phyloP scores from a whole-genome alignment of 208 protist species.

The Acanthamoeba triangularis region DNA sequence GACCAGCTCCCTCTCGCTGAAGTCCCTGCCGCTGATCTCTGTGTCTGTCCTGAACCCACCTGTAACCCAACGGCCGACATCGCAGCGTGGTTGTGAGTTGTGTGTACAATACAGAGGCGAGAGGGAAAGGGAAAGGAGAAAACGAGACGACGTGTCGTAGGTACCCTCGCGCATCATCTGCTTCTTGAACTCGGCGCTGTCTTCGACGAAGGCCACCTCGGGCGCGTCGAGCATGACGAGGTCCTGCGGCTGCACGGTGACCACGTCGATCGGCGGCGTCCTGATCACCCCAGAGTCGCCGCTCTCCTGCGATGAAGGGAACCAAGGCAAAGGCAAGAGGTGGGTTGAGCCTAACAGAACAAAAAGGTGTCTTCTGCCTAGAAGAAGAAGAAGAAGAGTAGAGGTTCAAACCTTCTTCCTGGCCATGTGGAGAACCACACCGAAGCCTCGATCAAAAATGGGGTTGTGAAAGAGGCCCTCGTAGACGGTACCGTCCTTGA shows the following conservation, averaged over 20 bases:
- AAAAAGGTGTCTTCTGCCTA: too few species aligned
- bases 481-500: conserved; percentile 44
- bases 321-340: not conserved
- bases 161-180: conserved; percentile 25
- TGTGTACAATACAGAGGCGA: not conserved
- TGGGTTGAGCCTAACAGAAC: not conserved
- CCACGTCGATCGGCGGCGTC: conserved; percentile 36
- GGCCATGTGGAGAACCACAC: conserved; percentile 58
- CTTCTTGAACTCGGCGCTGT: conserved; percentile 50
- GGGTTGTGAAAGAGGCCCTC: conserved; percentile 54
- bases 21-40: conserved; percentile 59
- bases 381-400: not conserved
- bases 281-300: not conserved
- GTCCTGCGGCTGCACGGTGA: conserved; percentile 47
- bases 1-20: conserved; percentile 34
- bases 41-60: conserved; percentile 60
- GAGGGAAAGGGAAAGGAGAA: not conserved
- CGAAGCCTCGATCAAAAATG: conserved; percentile 60
- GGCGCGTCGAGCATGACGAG: conserved; percentile 29
- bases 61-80: too few species aligned
- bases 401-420: not conserved
- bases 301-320: not conserved
- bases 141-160: not conserved
- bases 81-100: not conserved
- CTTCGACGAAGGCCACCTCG: conserved; percentile 63